These are phyloP conservation scores for Fusarium heterosporum DNA, from an alignment of 2,329 filamentous ascomycete genomes.

Conservation along the genomic window DNA sequence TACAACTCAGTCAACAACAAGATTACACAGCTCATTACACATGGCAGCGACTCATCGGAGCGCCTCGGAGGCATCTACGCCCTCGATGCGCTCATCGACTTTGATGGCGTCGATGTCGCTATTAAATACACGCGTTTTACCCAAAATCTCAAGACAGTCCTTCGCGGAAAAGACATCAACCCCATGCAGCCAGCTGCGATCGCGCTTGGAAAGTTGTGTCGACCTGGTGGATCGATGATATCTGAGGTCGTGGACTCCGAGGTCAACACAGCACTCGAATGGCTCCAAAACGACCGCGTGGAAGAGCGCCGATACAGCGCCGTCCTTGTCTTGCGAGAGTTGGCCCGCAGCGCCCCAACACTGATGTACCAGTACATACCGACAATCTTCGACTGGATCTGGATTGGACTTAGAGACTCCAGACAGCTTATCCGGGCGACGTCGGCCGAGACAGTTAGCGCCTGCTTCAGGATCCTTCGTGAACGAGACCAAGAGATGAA, in stretches of 20 bases:
- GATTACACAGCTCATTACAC: constrained; percentile 77
- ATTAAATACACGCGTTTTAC: constrained; percentile 96
- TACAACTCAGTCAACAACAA: constrained; percentile 68
- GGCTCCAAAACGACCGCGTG: constrained; percentile 93
- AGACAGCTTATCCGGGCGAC: constrained; percentile 93
- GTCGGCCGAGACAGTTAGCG: constrained; percentile 91
- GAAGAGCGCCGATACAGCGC: constrained; percentile 95
- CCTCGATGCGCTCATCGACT: constrained; percentile 92
- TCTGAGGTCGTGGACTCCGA: constrained; percentile 97
- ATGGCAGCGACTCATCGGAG: constrained; percentile 87
- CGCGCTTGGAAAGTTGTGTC: constrained; percentile 89
- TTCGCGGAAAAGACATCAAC: constrained; percentile 89
- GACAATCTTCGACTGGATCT: constrained; percentile 95
- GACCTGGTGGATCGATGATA: constrained; percentile 91
- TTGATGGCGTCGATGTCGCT: constrained; percentile 92
- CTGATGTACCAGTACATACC: constrained; percentile 95
- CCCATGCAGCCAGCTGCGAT: constrained; percentile 92
- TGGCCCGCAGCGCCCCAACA: constrained; percentile 92
- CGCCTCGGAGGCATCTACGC: constrained; percentile 92
- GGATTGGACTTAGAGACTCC: constrained; percentile 90
- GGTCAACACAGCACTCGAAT: constrained; percentile 95
- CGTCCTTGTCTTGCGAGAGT: constrained; percentile 88
- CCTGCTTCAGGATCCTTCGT: constrained; percentile 95
- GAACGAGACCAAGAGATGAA: constrained; percentile 91
- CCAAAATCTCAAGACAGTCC: constrained; percentile 85